A percentile compares a stretch with the other conserved stretches of the same genome.
Evolutionary conservation across 108 stramenopile species (phyloP).

Genomic region (Fistulifera solaris): DNA sequence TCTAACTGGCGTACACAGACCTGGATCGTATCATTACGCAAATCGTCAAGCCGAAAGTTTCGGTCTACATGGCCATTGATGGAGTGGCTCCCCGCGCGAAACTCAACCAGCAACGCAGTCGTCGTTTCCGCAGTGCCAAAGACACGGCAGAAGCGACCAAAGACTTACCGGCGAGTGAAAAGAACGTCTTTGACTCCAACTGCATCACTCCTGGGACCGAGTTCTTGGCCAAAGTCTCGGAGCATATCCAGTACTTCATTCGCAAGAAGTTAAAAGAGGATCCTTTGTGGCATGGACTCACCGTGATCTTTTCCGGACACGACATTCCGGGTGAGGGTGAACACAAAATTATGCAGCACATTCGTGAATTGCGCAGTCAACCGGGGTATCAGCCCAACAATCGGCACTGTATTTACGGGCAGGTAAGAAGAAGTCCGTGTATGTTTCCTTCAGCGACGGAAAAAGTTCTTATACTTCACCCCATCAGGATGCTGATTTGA

Average conservation of each 20-base stretch:
- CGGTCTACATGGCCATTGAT: conserved; percentile 95
- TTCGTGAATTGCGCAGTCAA: conserved; percentile 78
- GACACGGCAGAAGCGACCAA: conserved; percentile 86
- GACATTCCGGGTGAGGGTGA: conserved; percentile 99
- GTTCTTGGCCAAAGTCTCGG: conserved; percentile 88
- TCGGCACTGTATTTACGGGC: conserved; percentile 97
- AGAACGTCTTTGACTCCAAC: conserved; percentile 91
- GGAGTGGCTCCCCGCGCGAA: conserved; percentile 98
- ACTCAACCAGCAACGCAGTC: conserved; percentile 97
- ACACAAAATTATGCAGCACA: conserved; percentile 99
- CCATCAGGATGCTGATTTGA: conserved; percentile 91
- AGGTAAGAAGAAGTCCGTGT: conserved; percentile 21
- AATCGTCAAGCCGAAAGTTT: conserved; percentile 90
- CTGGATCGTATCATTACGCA: conserved; percentile 92
- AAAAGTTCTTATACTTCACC: too few relatives aligned
- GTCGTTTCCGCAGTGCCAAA: conserved; percentile 91
- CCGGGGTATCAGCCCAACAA: conserved; percentile 85
- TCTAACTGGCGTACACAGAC: conserved; percentile 17
- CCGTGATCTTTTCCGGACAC: conserved; percentile 94
- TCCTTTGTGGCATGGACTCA: conserved; percentile 84
- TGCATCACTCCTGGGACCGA: conserved; percentile 99
- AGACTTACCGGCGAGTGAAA: conserved; percentile 30
- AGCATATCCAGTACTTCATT: conserved; percentile 85
- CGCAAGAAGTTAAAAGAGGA: conserved; percentile 94
- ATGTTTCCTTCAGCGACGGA: too few relatives aligned